Evolutionary conservation across 2,329 filamentous ascomycete species (phyloP).

Genomic region (Colletotrichum limetticola): DNA sequence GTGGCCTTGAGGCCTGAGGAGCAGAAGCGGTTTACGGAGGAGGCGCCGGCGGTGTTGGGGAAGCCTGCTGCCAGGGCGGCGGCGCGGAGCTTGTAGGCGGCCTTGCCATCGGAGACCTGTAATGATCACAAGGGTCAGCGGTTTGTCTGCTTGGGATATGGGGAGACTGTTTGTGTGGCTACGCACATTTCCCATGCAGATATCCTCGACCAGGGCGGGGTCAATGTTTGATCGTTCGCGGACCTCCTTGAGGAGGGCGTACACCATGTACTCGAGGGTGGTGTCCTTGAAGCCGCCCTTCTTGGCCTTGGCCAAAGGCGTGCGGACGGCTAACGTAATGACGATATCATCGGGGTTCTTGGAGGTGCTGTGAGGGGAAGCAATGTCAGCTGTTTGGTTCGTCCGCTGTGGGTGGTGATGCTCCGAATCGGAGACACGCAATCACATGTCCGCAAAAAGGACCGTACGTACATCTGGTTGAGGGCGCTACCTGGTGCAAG

Average conservation of each 20-base stretch:
- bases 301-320: slow-evolving; percentile 85
- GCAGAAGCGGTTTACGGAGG: slow-evolving; percentile 94
- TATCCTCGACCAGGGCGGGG: slow-evolving; percentile 85
- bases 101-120: slow-evolving; percentile 84
- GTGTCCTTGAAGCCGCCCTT: slow-evolving; percentile 98
- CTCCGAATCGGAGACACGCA: not conserved
- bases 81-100: slow-evolving; percentile 90
- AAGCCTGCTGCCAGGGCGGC: slow-evolving; percentile 91
- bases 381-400: slow-evolving; percentile 33
- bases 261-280: slow-evolving; percentile 85
- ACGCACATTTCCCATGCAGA: slow-evolving; percentile 89
- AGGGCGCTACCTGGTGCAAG: slow-evolving; percentile 79
- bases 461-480: slow-evolving; percentile 75
- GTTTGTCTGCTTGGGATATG: not conserved
- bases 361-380: slow-evolving; percentile 69
- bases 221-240: slow-evolving; percentile 79
- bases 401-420: not conserved
- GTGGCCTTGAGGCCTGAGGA: slow-evolving; percentile 95
- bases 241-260: slow-evolving; percentile 83
- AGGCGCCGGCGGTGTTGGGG: slow-evolving; percentile 87
- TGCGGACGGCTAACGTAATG: slow-evolving; percentile 91
- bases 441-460: slow-evolving; percentile 26
- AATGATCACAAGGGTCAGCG: slow-evolving; percentile 10
- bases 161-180: not conserved
- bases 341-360: slow-evolving; percentile 97